Evolutionary conservation across 495 filamentous ascomycete species (phyloP).

Genomic region (Cudoniella acicularis): DNA sequence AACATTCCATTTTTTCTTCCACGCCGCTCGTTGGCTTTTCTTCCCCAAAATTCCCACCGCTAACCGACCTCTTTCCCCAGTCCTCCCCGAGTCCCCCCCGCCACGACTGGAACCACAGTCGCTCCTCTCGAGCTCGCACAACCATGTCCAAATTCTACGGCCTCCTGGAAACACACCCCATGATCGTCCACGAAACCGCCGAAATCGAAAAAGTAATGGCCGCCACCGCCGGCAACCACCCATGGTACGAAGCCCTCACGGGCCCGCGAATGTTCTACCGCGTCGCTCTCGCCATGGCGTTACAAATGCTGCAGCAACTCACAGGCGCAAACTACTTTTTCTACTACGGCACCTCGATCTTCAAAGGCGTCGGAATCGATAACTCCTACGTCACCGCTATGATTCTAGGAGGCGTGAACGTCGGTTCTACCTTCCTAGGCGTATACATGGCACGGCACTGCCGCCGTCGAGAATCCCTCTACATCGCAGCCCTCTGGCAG

Average conservation of each 20-base stretch:
- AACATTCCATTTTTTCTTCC: too few species aligned
- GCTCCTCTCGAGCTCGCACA: slow-evolving; percentile 56
- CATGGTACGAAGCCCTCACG: slow-evolving; percentile 65
- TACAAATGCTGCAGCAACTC: slow-evolving; percentile 69
- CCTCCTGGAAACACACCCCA: slow-evolving; percentile 59
- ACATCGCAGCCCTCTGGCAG: slow-evolving; percentile 64
- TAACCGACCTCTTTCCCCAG: neutral
- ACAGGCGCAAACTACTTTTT: slow-evolving; percentile 58
- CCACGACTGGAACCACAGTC: slow-evolving; percentile 61
- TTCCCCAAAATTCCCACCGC: too few species aligned
- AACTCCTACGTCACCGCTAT: slow-evolving; percentile 66
- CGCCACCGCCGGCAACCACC: slow-evolving; percentile 46
- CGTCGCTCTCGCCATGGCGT: slow-evolving; percentile 60
- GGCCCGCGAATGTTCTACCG: slow-evolving; percentile 72
- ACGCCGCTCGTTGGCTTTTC: too few species aligned
- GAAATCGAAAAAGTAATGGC: slow-evolving; percentile 67
- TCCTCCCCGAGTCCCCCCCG: slow-evolving; percentile 70
- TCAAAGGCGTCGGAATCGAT: slow-evolving; percentile 56
- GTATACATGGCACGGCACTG: slow-evolving; percentile 67
- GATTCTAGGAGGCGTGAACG: slow-evolving; percentile 67
- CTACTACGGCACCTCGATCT: slow-evolving; percentile 54
- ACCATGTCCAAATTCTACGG: slow-evolving; percentile 75
- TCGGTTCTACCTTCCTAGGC: slow-evolving; percentile 60
- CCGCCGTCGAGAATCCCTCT: slow-evolving; percentile 63
- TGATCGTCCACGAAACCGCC: slow-evolving; percentile 64